Percentiles rank a stretch among this genome's conserved stretches.
Evolutionary conservation across 2,329 filamentous ascomycete genomes (phyloP).

Genomic region (Ophiostoma quercus): DNA sequence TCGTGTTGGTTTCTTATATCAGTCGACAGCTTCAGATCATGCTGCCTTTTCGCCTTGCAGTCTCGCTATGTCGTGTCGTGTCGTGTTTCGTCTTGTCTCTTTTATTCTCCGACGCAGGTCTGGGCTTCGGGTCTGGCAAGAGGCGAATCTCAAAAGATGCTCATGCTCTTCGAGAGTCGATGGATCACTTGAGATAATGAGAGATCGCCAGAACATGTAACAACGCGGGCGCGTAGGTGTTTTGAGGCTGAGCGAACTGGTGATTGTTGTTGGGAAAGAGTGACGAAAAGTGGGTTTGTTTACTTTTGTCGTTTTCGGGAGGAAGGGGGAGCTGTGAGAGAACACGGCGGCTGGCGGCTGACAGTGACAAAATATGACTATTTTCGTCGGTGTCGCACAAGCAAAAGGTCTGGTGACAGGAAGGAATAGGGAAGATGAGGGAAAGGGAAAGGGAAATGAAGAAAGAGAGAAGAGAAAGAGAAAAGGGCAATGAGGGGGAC

Average conservation of each 20-base stretch:
- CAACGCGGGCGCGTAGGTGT: constrained; percentile 1
- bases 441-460: not conserved
- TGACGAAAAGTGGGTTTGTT: constrained; percentile 22
- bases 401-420: not conserved
- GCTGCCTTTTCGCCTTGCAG: not conserved
- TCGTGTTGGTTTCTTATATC: not conserved
- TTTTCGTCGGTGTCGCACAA: constrained; percentile 1
- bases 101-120: constrained; percentile 7
- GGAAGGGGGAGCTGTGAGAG: not conserved
- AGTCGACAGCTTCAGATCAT: not conserved
- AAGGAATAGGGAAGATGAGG: not conserved
- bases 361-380: not conserved
- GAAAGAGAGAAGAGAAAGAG: not conserved
- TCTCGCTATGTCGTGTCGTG: not conserved
- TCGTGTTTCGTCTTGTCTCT: constrained; percentile 5
- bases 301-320: constrained; percentile 25
- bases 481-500: not conserved
- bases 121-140: not conserved
- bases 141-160: not conserved
- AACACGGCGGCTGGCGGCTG: constrained; percentile 11
- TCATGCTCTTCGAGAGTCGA: not conserved
- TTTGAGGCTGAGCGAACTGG: not conserved
- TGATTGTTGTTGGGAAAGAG: constrained; percentile 16
- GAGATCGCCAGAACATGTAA: not conserved
- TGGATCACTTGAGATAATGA: not conserved